phyloP scores from a whole-genome alignment of 305 asterid genomes.

The Fraxinus nigra region DNA sequence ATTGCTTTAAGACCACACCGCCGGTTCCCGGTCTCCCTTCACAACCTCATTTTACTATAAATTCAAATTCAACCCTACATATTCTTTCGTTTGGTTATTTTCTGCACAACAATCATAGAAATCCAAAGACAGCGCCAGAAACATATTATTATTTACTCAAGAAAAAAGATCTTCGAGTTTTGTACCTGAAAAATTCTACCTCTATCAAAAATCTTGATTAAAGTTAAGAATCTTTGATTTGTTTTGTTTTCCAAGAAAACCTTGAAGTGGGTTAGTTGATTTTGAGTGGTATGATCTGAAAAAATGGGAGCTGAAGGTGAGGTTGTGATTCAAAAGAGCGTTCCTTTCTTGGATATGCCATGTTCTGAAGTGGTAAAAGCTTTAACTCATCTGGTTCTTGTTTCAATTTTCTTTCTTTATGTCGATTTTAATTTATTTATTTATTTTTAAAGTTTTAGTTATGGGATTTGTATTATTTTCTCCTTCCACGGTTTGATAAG shows the following conservation, averaged over 20 bases:
- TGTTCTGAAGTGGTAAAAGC: conserved; percentile 40
- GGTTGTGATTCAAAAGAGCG: conserved; percentile 40
- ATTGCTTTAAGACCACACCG: not conserved
- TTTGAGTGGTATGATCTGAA: conserved; percentile 22
- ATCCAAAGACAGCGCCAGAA: conserved; percentile 31
- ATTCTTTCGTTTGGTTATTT: conserved; percentile 18
- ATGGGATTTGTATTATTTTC: not conserved
- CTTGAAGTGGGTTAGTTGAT: not conserved
- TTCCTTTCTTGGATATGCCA: conserved; percentile 56
- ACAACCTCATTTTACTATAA: conserved; percentile 1
- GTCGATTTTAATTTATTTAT: not conserved
- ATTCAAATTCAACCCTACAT: conserved; percentile 22
- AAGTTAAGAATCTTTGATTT: not conserved
- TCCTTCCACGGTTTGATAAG: not conserved
- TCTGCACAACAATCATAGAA: conserved; percentile 19
- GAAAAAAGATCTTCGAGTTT: conserved; percentile 6
- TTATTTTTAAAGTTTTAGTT: not conserved
- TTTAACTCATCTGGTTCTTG: not conserved
- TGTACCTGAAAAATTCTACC: not conserved
- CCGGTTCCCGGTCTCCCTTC: conserved; percentile 23
- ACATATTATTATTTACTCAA: not conserved
- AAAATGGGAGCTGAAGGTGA: conserved; percentile 64
- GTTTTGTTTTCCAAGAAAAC: not conserved
- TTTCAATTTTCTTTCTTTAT: not conserved
- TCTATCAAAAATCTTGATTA: not conserved